Evolutionary conservation across 2,329 filamentous ascomycete genomes (phyloP), one percentile per base, ranked within the genome.

Genomic region (Amauroascus verrucosus): DNA sequence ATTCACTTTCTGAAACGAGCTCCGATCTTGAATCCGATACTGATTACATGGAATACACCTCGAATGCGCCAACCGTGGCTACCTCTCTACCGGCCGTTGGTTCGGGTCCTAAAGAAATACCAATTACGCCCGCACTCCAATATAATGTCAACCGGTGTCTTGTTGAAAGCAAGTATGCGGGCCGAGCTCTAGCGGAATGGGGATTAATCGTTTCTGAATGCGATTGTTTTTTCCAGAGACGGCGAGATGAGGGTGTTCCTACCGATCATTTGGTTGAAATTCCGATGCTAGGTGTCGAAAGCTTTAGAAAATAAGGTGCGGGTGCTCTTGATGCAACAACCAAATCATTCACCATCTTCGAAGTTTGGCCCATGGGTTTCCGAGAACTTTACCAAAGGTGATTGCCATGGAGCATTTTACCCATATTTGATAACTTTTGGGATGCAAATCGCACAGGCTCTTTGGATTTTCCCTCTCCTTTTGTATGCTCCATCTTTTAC

Each of bases 151-250:
- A 18, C 24, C n/a, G 22, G 16, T 43, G 35, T 26, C 32, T 38
- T n/a, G 64, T 64, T 40, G 62, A 67, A 30, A 78, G 77, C 56
- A 77, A 76, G 55, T 84, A 84, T 63, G 75, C 75, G n/a, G 81
- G 81, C 14, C 74, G 81, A 37, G 79, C 81, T 9, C 72, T 84
- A 35, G 80, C 80, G 1, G 81, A 84, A 64, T 84, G 81, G 81
- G 75, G 75, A 2, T 72, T 80, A 48, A 73, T 83, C 28, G 75
- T 82, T 7, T 73, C 75, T 22, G 81, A 84, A 61, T 83, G 78
- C 59, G 77, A 82, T 61, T 80, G 76, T 58, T 84, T 84, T 68
- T 83, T 82, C 59, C 75, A 81, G 53, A 70, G 81, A 54, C 70
- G 81, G 57, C 79, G 77, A 60, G 76, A 77, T 47, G 81, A 84